Evolutionary conservation across 331 rosid genomes (phyloP).

Genomic region (Cydonia oblonga): DNA sequence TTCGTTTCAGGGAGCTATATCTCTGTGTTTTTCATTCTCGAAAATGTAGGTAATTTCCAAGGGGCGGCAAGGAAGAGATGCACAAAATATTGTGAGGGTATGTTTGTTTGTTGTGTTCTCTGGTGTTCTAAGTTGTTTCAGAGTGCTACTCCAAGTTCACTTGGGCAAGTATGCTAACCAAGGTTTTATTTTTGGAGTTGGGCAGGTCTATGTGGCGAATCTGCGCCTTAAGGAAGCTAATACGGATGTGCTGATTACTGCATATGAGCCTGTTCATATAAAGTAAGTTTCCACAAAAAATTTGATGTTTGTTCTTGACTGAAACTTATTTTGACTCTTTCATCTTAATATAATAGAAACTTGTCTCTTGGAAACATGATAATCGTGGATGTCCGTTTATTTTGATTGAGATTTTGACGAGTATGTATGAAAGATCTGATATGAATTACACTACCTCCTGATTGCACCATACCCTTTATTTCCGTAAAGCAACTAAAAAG

Average conservation of each 20-base stretch:
- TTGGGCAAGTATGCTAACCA: neutral
- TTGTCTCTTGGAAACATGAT: neutral
- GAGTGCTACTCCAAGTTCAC: neutral
- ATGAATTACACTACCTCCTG: neutral
- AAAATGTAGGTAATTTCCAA: constrained; percentile 58
- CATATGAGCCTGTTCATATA: constrained; percentile 82
- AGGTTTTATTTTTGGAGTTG: neutral
- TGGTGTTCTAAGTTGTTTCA: neutral
- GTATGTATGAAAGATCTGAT: too few species aligned
- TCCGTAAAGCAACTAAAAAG: neutral
- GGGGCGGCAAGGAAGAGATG: constrained; percentile 94
- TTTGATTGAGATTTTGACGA: too few species aligned
- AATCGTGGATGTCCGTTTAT: neutral
- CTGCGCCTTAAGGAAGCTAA: constrained; percentile 70
- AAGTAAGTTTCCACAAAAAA: constrained; percentile 37
- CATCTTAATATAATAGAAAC: neutral
- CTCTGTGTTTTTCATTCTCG: neutral
- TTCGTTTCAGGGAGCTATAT: neutral
- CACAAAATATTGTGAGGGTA: constrained; percentile 85
- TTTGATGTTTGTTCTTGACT: too few species aligned
- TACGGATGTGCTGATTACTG: constrained; percentile 69
- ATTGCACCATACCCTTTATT: neutral
- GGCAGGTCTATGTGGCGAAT: constrained; percentile 84
- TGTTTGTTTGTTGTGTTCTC: neutral
- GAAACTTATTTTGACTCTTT: too few species aligned